Evolutionary conservation across 768 basidiomycete species (phyloP).

Genomic region (Pulveroboletus sp.): DNA sequence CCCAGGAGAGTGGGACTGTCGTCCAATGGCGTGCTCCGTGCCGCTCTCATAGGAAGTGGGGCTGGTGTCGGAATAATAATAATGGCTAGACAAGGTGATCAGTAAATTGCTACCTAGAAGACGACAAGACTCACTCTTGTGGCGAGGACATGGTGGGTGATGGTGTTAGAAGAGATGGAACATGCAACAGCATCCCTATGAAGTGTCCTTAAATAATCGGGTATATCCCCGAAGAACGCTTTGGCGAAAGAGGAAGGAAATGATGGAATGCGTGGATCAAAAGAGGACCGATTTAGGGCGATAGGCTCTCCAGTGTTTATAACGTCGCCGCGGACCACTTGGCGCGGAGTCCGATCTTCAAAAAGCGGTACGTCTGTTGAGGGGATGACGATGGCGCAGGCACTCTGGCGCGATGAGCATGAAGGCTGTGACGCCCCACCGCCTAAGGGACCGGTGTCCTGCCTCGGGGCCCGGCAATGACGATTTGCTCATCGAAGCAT

Average conservation of each 20-base stretch:
- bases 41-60: slow-evolving; percentile 3
- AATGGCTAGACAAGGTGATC: slow-evolving; percentile 5
- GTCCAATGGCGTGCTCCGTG: slow-evolving; percentile 1
- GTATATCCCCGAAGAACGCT: slow-evolving; percentile 12
- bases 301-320: slow-evolving; percentile 29
- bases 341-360: slow-evolving; percentile 11
- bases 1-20: neutral
- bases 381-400: slow-evolving; percentile 9
- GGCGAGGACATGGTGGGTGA: slow-evolving; percentile 20
- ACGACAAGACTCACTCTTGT: slow-evolving; percentile 13
- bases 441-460: slow-evolving; percentile 11
- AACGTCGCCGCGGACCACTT: slow-evolving; percentile 13
- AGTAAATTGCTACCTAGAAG: neutral
- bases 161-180: slow-evolving; percentile 2
- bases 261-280: slow-evolving; percentile 22
- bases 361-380: neutral
- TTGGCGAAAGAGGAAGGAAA: slow-evolving; percentile 13
- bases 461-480: neutral
- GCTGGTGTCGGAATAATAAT: neutral
- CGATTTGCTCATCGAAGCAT: slow-evolving; percentile 1
- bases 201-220: slow-evolving; percentile 23
- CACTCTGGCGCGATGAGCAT: neutral
- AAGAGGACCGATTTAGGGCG: slow-evolving; percentile 15
- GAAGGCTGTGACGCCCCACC: slow-evolving; percentile 24
- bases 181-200: slow-evolving; percentile 5